Evolutionary conservation across 148 eudicot species (phyloP), one percentile per base, ranked within the genome.

Genomic region (Chenopodium berlandieri): DNA sequence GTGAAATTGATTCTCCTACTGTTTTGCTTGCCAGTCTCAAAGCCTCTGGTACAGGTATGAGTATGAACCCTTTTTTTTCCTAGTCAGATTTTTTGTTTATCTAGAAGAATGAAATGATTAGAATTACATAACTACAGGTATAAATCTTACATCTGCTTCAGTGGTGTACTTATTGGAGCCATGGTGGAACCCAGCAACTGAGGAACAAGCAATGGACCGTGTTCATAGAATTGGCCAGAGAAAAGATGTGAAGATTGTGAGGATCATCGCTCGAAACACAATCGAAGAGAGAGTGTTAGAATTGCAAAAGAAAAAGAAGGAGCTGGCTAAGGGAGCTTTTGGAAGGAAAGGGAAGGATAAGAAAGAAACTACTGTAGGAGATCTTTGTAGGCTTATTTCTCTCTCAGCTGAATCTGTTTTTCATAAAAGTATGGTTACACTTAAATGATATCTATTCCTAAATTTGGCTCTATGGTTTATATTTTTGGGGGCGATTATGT

Each of bases 111-210:
- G 72, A 7, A 46, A 10, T 69, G 72, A 69, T 69, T 1, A 31
- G 34, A 30, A 1, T 31, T 69, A 27, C 37, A 30, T 23, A 68
- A 13, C 71, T 69, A 0, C 72, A 69, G 74, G 97, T 69, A 90
- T 94, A 79, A 95, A 94, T 78, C 97, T 95, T 19, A 91, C 97
- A 11, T 90, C 91, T 56, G 98, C 99, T 7, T 90, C 94, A 9
- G 89, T 82, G 66, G 98, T 95, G 20, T 95, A 92, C 83, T 73
- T 95, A 73, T 71, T 93, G 80, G 99, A 95, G 82, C 99, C 99
- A 20, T 95, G 99, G 99, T 94, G 98, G 99, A 95, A 96, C 73
- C 99, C 99, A 31, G 99, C 98, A 13, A 88, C 92, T 11, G 99
- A 96, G 86, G 97, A 94, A 75, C 99, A 96, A 79, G 99, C 99